Evolutionary conservation across 1,284 basidiomycete species (phyloP), one percentile per base, ranked within the genome.

Genomic region (Tilletia horrida): DNA sequence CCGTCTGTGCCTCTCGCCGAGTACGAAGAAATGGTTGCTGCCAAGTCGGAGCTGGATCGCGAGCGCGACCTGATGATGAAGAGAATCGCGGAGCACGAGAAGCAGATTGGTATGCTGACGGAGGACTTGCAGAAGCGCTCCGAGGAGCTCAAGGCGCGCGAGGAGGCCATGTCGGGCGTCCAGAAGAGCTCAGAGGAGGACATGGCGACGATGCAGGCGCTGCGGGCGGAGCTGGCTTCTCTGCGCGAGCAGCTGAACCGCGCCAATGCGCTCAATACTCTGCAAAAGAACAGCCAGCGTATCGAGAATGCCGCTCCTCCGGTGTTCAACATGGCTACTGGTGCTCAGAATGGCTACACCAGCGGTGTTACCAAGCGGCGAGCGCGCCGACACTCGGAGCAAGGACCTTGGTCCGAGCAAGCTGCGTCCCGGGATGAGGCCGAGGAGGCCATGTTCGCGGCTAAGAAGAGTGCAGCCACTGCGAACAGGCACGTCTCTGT

Each of bases 241-340:
- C 85, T 98, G 63, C 91, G 93, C 69, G 96, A 98, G 81, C 95
- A 98, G 82, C 88, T 98, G 72, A 93, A 94, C 78, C 88, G 96
- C 35, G 90, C 93, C 23, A 93, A 93, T 78, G 92, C 95, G 4
- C 71, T 80, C 66, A 77, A 77, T 71, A 75, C 76, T 18, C 66
- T 79, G 66, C 72, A 76, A 67, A 79, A 80, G 72, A 80, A 79
- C 67, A 75, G 74, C 62, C 70, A 77, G 61, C 76, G 77, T n/a
- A 76, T 77, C 69, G 77, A 77, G 70, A 77, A 75, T 55, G 76
- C 76, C 13, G 74, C 71, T 9, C 76, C 76, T 21, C 76, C 76
- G 3, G 74, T 75, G 18, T 77, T 78, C 66, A 75, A 78, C 71
- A 76, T 77, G 74, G 66, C 77, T 13, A 77, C 77, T 23, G 76